Evolutionary conservation across 495 filamentous ascomycete genomes (phyloP), one percentile per base, ranked within the genome.

Genomic region (Baudoinia panamericana): DNA sequence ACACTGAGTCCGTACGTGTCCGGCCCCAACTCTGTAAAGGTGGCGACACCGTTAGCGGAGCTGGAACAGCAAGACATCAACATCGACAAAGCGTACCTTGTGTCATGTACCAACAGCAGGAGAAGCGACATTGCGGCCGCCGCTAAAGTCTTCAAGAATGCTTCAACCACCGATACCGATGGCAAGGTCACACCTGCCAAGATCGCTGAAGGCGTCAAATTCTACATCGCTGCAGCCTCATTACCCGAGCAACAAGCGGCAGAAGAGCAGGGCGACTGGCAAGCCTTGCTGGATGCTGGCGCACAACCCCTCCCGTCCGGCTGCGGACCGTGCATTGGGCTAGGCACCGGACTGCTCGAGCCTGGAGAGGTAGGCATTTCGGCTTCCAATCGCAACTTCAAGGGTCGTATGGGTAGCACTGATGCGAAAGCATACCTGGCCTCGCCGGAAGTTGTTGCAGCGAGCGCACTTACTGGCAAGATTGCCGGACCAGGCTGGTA

Each of bases 151-250:
- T 96, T 97, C 70, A 74, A 70, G 46, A 81, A 90, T 9, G 83
- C 80, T 6, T 73, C 75, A 0, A 59, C 66, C 41, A 64, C 65
- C 5, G 65, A 69, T 41, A 62, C 52, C 34, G 48, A 60, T 19
- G 75, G 68, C 9, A 60, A 63, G n/a, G 58, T 69, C 16, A 69
- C 26, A 12, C 36, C 36, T 2, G 36, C 81, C n/a, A 85, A 80
- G 61, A 75, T 97, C 36, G 77, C 84, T 0, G 60, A 72, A 0
- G 73, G 80, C 34, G 86, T 95, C 6, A 68, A 87, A 28, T 80
- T 97, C 56, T 94, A 95, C 61, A 83, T 96, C 41, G 82, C 88
- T 0, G 85, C 90, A 1, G 90, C 90, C 0, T 93, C 86, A 0
- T 51, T 75, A 0, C 66, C 76, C 0, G 88, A 96, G 58, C 88